Evolutionary conservation across 2,329 filamentous ascomycete genomes (phyloP).

Genomic region (Pseudonectria foliicola): DNA sequence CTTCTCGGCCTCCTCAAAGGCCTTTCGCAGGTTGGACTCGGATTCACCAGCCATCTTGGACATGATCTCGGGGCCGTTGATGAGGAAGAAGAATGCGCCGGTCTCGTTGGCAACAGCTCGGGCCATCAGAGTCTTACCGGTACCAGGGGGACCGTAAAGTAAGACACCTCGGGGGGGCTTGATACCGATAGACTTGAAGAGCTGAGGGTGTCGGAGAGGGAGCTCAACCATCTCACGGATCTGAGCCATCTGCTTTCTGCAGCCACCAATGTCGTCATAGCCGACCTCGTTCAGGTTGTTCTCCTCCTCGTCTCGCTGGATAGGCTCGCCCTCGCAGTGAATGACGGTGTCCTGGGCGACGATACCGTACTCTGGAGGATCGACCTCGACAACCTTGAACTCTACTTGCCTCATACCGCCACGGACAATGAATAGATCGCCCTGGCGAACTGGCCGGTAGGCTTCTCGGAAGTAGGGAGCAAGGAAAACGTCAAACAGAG

Average conservation of each 20-base stretch:
- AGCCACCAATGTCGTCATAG: constrained; percentile 98
- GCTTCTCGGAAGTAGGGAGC: constrained; percentile 99
- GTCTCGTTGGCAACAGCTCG: constrained; percentile 98
- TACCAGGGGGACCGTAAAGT: constrained; percentile 94
- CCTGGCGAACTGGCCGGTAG: constrained; percentile 93
- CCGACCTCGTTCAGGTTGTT: constrained; percentile 98
- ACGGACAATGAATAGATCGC: constrained; percentile 93
- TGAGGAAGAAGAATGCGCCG: constrained; percentile 97
- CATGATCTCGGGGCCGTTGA: constrained; percentile 99
- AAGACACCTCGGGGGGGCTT: constrained; percentile 98
- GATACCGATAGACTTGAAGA: constrained; percentile 99
- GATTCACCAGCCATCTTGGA: constrained; percentile 99
- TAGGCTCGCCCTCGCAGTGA: constrained; percentile 85
- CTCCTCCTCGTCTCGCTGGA: constrained; percentile 98
- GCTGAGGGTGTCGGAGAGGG: constrained; percentile 90
- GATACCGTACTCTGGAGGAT: constrained; percentile 96
- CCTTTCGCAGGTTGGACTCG: constrained; percentile 94
- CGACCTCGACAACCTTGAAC: constrained; percentile 99
- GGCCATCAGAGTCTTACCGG: constrained; percentile 98
- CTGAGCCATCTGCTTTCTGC: constrained; percentile 99
- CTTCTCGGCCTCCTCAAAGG: constrained; percentile 99
- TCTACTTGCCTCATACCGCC: constrained; percentile 99
- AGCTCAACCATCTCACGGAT: constrained; percentile 98
- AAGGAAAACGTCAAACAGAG: constrained; percentile 97
- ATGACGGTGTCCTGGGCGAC: constrained; percentile 98